A percentile compares a stretch with the other conserved stretches of the same genome.
Evolutionary conservation across 768 basidiomycete genomes (phyloP).

Genomic region (Cubamyces lactineus): DNA sequence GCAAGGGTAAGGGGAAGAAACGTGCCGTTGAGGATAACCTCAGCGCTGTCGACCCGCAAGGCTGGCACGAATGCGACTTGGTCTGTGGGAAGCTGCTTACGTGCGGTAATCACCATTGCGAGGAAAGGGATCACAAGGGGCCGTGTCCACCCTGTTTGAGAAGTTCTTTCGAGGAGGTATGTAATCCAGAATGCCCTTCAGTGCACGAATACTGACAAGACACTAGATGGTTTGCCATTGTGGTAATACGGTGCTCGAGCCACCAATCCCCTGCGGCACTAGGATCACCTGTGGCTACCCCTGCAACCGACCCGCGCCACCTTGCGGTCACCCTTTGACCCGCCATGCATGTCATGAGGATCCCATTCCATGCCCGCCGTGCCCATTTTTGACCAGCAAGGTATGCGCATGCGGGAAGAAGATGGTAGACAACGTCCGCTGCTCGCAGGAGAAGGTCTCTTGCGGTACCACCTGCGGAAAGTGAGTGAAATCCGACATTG

Average conservation of each 20-base stretch:
- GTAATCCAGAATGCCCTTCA: conserved; percentile 25
- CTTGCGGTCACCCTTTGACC: conserved; percentile 82
- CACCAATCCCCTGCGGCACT: conserved; percentile 89
- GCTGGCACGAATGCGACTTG: conserved; percentile 84
- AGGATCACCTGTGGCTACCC: conserved; percentile 77
- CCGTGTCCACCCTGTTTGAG: conserved; percentile 81
- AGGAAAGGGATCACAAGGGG: conserved; percentile 80
- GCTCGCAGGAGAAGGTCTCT: conserved; percentile 83
- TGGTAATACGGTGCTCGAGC: conserved; percentile 83
- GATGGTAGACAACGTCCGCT: conserved; percentile 74
- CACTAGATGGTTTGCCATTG: conserved; percentile 77
- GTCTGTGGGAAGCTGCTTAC: conserved; percentile 71
- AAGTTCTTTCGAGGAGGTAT: conserved; percentile 90
- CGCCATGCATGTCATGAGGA: conserved; percentile 86
- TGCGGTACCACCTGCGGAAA: conserved; percentile 86
- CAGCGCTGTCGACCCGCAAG: conserved; percentile 62
- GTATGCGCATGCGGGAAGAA: conserved; percentile 90
- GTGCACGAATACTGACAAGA: background rate
- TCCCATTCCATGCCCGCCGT: conserved; percentile 75
- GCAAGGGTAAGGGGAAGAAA: conserved; percentile 68
- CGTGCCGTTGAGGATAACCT: conserved; percentile 40
- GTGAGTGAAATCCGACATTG: conserved; percentile 40
- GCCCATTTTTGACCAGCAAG: conserved; percentile 79
- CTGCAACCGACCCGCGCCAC: conserved; percentile 68
- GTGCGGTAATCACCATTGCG: conserved; percentile 83